Evolutionary conservation across 441 rosid species (phyloP).

Genomic region (Arabidopsis lyrata): DNA sequence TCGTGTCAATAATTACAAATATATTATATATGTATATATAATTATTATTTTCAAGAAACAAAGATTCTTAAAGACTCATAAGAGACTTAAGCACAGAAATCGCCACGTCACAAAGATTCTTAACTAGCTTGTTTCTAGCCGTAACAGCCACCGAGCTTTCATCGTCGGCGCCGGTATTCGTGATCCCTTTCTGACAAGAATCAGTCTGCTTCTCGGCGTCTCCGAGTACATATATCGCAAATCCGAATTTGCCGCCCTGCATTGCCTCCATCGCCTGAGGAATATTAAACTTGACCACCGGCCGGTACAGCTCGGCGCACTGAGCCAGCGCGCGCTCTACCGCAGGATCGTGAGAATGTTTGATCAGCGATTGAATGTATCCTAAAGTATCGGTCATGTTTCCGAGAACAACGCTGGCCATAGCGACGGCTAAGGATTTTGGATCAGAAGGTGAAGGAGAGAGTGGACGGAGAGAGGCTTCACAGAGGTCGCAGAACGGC

Average conservation of each 20-base stretch:
- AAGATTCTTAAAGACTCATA: slow-evolving; percentile 42
- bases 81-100: slow-evolving; percentile 63
- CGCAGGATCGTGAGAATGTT: slow-evolving; percentile 55
- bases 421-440: slow-evolving; percentile 55
- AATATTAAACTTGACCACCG: slow-evolving; percentile 76
- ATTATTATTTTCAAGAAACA: slow-evolving; percentile 15
- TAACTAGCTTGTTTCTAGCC: slow-evolving; percentile 58
- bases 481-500: slow-evolving; percentile 70
- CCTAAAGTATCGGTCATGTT: slow-evolving; percentile 64
- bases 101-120: slow-evolving; percentile 68
- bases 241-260: slow-evolving; percentile 55
- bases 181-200: slow-evolving; percentile 63
- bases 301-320: slow-evolving; percentile 84
- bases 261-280: slow-evolving; percentile 86
- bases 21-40: slow-evolving; percentile 19
- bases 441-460: slow-evolving; percentile 48
- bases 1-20: slow-evolving; percentile 30
- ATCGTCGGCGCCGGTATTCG: slow-evolving; percentile 49
- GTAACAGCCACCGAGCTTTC: slow-evolving; percentile 39
- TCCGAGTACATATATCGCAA: slow-evolving; percentile 64
- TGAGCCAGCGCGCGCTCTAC: slow-evolving; percentile 70
- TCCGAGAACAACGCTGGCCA: slow-evolving; percentile 56
- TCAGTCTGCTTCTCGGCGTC: slow-evolving; percentile 67
- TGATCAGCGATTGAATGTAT: slow-evolving; percentile 56
- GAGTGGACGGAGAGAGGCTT: slow-evolving; percentile 54